A percentile compares a stretch with the other conserved stretches of the same genome.
Evolutionary conservation across 2,329 filamentous ascomycete genomes (phyloP).

Genomic region (Cryphonectria naterciae): DNA sequence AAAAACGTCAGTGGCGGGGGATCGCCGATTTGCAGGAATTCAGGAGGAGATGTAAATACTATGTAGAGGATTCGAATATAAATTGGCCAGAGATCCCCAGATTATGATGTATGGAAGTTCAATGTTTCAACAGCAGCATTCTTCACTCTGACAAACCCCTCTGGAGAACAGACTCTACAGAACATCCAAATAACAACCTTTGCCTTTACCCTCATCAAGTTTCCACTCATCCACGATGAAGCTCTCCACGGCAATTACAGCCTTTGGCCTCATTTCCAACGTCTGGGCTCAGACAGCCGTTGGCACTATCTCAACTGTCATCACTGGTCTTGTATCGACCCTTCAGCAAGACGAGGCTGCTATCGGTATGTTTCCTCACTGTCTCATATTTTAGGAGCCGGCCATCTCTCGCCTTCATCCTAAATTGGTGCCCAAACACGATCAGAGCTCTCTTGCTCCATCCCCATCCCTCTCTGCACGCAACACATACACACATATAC

Average conservation of each 20-base stretch:
- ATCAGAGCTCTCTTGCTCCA: neutral
- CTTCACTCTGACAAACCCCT: too few species aligned
- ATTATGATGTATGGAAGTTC: neutral
- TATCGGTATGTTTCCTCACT: neutral
- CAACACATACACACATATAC: neutral
- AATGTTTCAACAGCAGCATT: neutral
- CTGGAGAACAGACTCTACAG: neutral
- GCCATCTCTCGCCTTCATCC: neutral
- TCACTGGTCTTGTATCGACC: neutral
- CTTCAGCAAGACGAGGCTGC: neutral
- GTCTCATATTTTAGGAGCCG: neutral
- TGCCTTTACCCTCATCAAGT: too few species aligned
- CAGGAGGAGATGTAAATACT: neutral
- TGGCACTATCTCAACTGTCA: neutral
- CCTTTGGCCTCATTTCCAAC: neutral
- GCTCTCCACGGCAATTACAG: neutral
- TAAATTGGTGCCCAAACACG: neutral
- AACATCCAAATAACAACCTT: neutral
- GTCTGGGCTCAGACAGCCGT: slow-evolving; percentile 8
- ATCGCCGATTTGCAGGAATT: neutral
- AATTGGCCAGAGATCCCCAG: neutral
- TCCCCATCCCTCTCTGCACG: neutral
- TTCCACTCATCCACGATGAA: neutral
- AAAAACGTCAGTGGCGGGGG: neutral
- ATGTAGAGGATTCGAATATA: neutral